Base-by-base conservation (phyloP, 1,284 basidiomycete species). In the Tilletia caries region DNA sequence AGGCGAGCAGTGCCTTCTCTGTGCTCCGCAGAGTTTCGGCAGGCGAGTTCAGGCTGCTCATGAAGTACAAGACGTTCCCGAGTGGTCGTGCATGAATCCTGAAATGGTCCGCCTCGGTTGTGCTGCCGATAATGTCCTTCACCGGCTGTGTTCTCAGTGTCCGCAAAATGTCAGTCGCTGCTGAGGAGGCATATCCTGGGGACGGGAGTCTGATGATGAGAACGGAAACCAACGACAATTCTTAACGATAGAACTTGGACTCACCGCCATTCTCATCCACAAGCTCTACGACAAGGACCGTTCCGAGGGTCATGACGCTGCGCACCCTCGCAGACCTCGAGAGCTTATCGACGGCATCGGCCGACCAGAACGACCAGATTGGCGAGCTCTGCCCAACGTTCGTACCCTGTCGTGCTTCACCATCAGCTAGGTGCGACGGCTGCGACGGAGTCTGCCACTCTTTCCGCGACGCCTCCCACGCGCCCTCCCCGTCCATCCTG, bases 1-100 rank as follows among this genome's bases (percentile, higher is more conserved):
- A 18, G 27, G 27, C 18, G 3, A 62, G 29, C 41, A 79, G 68
- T 4, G 67, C 68, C 18, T 67, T 46, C 68, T 85, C 83, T 18
- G 85, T 73, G 0, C 65, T 64, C 3, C 79, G 60, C 8, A 85
- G 70, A 34, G 83, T 80, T 3, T 72, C 68, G 0, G 66, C 10
- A 2, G 80, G 75, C 23, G 91, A 92, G 78, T 93, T 94, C 54
- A 98, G 86, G 84, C 91, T 95, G 5, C 90, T 91, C 88, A 98
- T 97, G 83, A 97, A 90, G 84, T 98, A 98, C 13, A 92, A 90
- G 12, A 97, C 91, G 78, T 96, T 90, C 0, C 95, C 95, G 32
- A 98, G 85, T 0, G 95, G 95, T 72, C 95, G 87, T 70, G 89
- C 93, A 83, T 98, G 92, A 20, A 97, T 87, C 25, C 89, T 88